phyloP scores from a whole-genome alignment of 176 grass and related monocot species.

The Echinochloa phyllopogon region DNA sequence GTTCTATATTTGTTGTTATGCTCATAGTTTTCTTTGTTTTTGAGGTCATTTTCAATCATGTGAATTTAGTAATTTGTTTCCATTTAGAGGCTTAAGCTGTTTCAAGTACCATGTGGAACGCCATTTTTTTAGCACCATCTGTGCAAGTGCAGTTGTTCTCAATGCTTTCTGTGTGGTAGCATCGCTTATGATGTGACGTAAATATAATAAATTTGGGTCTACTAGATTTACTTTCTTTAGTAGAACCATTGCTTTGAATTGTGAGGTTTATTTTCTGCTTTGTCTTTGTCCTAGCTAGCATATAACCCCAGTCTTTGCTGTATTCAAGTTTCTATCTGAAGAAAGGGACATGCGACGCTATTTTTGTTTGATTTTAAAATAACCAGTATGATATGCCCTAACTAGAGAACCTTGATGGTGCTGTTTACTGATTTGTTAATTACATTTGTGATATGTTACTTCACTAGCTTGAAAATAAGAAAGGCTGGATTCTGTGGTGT shows the following conservation, averaged over 20 bases:
- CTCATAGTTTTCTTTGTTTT: not conserved
- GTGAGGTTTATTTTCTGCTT: not conserved
- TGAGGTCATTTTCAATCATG: not conserved
- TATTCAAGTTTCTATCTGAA: slow-evolving; percentile 10
- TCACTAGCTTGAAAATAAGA: not conserved
- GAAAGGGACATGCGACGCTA: not conserved
- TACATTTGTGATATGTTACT: not conserved
- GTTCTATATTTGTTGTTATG: not conserved
- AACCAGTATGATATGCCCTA: not conserved
- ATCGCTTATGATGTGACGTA: not conserved
- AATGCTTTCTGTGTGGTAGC: slow-evolving; percentile 1
- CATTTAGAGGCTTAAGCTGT: not conserved
- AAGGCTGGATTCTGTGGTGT: not conserved
- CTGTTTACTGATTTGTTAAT: not conserved
- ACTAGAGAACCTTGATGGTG: not conserved
- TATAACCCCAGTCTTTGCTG: not conserved
- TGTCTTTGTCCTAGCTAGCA: not conserved
- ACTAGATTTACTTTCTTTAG: not conserved
- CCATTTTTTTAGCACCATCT: not conserved
- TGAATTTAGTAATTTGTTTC: not conserved
- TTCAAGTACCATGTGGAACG: not conserved
- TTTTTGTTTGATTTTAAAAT: not conserved
- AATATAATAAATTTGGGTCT: not conserved
- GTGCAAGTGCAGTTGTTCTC: not conserved
- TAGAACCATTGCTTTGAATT: slow-evolving; percentile 7